These are phyloP conservation scores for Sonneratia alba DNA, from an alignment of 345 rosid genomes.

Conservation along the genomic window DNA sequence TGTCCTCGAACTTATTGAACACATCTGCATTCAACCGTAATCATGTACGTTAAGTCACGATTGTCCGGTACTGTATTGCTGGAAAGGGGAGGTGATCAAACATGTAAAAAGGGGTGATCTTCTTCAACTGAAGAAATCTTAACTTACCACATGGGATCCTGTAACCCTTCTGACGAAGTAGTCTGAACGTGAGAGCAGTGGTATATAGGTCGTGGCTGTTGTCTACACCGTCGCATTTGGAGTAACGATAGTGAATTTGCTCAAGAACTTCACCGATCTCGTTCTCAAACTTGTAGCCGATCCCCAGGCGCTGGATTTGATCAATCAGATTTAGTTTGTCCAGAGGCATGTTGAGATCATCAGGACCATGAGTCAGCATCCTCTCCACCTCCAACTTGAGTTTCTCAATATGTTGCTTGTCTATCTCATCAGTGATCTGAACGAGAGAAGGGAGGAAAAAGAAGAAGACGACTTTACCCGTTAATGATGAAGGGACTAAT, in stretches of 20 bases:
- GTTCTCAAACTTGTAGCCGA: neutral
- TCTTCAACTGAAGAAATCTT: too few relatives aligned
- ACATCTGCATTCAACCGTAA: slow-evolving; percentile 11
- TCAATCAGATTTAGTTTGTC: neutral
- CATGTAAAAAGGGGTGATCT: neutral
- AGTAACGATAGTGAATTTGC: neutral
- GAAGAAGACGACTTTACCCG: too few relatives aligned
- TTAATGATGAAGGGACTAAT: too few relatives aligned
- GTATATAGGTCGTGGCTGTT: neutral
- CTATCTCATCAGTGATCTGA: too few relatives aligned
- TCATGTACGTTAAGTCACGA: neutral
- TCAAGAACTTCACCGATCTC: neutral
- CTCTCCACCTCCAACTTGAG: too few relatives aligned
- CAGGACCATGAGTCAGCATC: too few relatives aligned
- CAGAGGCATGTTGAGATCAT: neutral
- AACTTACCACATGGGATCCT: neutral
- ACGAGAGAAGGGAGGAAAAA: too few relatives aligned
- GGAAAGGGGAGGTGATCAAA: neutral
- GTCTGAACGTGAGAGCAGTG: slow-evolving; percentile 6
- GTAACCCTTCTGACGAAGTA: slow-evolving; percentile 10
- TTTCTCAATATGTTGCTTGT: too few relatives aligned
- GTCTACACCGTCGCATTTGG: neutral
- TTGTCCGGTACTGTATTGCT: too few relatives aligned
- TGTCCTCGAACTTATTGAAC: slow-evolving; percentile 23
- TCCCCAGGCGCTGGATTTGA: neutral